phyloP scores from a whole-genome alignment of 345 rosid genomes.

The Geranium brycei region DNA sequence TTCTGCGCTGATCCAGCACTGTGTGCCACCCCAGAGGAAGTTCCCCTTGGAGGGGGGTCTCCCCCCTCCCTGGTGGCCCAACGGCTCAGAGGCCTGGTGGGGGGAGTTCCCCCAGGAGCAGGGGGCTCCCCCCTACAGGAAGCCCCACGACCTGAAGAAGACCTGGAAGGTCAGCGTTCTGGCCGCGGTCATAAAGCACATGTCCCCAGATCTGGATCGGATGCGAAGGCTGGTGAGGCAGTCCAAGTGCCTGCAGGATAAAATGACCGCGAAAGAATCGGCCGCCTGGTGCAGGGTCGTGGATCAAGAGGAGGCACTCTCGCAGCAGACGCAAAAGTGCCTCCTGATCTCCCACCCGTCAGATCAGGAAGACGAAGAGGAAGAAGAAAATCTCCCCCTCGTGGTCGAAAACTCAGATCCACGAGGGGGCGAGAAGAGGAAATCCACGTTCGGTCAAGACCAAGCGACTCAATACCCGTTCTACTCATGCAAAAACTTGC shows the following conservation, averaged over 20 bases:
- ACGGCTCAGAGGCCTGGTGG: constrained; percentile 52
- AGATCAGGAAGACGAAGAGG: background rate
- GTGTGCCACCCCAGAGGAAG: constrained; percentile 47
- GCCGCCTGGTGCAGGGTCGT: constrained; percentile 46
- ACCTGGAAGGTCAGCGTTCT: constrained; percentile 62
- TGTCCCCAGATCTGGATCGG: constrained; percentile 31
- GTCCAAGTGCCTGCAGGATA: constrained; percentile 59
- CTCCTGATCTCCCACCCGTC: constrained; percentile 21
- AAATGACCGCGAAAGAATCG: constrained; percentile 56
- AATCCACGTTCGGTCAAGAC: constrained; percentile 10
- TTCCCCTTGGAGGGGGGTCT: constrained; percentile 48
- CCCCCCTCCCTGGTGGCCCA: constrained; percentile 76
- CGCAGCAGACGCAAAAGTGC: constrained; percentile 15
- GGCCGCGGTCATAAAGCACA: constrained; percentile 57
- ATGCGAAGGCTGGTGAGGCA: constrained; percentile 40
- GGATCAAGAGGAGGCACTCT: constrained; percentile 40
- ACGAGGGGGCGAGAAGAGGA: constrained; percentile 13
- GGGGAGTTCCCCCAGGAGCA: constrained; percentile 29
- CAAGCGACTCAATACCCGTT: background rate
- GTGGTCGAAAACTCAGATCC: background rate
- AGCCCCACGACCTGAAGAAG: constrained; percentile 60
- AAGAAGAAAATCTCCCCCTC: background rate
- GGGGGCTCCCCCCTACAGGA: constrained; percentile 51
- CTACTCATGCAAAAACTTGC: constrained; percentile 22
- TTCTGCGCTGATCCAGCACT: constrained; percentile 58